Evolutionary conservation across 2,329 filamentous ascomycete species (phyloP), one percentile per base, ranked within the genome.

Genomic region (Apiospora pterosperma): DNA sequence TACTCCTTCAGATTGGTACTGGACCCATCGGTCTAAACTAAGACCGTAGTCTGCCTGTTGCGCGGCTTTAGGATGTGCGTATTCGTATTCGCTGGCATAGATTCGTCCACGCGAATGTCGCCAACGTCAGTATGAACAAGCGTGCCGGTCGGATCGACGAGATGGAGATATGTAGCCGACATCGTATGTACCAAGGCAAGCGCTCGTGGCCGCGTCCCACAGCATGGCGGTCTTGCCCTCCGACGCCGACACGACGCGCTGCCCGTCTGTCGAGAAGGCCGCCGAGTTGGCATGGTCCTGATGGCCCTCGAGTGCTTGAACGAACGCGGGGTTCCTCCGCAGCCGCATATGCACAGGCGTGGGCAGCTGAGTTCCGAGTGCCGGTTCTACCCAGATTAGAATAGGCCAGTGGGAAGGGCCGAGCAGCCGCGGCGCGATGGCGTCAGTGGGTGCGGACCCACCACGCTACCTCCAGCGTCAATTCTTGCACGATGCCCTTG

Each of bases 241-340:
- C 25, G 31, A 60, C 23, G 14, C 58, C 25, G 28, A 60, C 31
- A 14, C 58, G 25, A 60, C n/a, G 36, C 58, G 58, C 19, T 21
- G 23, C 2, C 58, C 34, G 21, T 60, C 58, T 19, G 34, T n/a
- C 12, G 58, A 60, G 36, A 60, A 41, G 38, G 38, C 38, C 38
- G 38, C 38, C 38, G 38, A 41, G 38, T 19, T 41, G 19, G 19
- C 38, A 38, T 12, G 58, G n/a, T 5, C 0, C 5, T 12, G 31
- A 60, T 73, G 70, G 6, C 68, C 67, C n/a, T 68, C 65, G 19
- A 69, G 66, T 19, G 62, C n/a, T n/a, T n/a, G n/a, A n/a, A n/a
- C n/a, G n/a, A n/a, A n/a, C n/a, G n/a, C n/a, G n/a, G n/a, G n/a
- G n/a, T n/a, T n/a, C n/a, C n/a, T n/a, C n/a, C n/a, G n/a, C n/a